Evolutionary conservation across 83 land plant species (phyloP).

Genomic region (Diphasiastrum complanatum): DNA sequence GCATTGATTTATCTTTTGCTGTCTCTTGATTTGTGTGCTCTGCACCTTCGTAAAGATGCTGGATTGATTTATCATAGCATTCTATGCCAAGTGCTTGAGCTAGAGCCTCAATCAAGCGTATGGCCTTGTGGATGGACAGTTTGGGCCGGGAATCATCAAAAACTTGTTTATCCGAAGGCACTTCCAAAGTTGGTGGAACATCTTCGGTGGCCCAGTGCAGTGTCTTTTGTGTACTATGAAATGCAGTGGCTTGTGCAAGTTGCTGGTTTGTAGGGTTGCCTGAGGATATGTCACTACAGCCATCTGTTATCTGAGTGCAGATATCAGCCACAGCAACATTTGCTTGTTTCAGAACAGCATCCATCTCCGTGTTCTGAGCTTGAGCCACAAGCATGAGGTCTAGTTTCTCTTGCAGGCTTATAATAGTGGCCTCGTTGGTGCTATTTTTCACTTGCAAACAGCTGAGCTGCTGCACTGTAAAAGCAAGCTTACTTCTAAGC

Average conservation of each 20-base stretch:
- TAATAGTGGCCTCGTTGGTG: constrained; percentile 9
- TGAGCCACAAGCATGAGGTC: constrained; percentile 12
- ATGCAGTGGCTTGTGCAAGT: too few relatives aligned
- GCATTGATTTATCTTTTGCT: constrained; percentile 41
- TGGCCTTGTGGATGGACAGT: not conserved
- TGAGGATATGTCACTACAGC: not conserved
- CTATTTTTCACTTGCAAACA: constrained; percentile 13
- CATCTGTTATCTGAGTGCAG: not conserved
- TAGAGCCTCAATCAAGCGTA: constrained; percentile 5
- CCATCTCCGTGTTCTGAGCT: constrained; percentile 26
- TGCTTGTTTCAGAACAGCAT: not conserved
- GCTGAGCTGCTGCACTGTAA: constrained; percentile 11
- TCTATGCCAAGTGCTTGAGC: constrained; percentile 14
- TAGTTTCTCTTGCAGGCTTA: constrained; percentile 12
- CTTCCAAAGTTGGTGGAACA: too few relatives aligned
- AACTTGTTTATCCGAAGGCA: too few relatives aligned
- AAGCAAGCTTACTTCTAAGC: constrained; percentile 13
- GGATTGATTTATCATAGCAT: constrained; percentile 9
- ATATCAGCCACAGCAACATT: not conserved
- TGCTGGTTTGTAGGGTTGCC: too few relatives aligned
- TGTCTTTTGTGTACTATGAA: too few relatives aligned
- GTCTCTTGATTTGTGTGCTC: constrained; percentile 14
- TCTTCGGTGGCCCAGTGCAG: too few relatives aligned
- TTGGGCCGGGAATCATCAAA: constrained; percentile 1
- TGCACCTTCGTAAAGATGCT: constrained; percentile 16